A percentile compares a stretch with the other conserved stretches of the same genome.
Conservation (phyloP, 2,329 filamentous ascomycete species). For the Pyrenophora graminea region DNA sequence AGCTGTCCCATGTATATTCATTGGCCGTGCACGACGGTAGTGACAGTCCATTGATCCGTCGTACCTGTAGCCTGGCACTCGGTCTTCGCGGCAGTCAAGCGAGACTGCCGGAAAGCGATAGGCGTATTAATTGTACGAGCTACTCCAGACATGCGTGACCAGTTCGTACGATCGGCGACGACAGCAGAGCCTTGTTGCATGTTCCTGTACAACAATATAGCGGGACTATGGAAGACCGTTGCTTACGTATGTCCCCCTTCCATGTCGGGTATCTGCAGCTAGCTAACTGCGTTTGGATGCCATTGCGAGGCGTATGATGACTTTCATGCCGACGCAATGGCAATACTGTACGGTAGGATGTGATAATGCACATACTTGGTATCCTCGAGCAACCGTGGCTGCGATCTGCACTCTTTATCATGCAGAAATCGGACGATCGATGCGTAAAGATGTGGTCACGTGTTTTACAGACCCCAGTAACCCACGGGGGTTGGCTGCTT, state of each 20-base stretch:
- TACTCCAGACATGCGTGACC: neutral
- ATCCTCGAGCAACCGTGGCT: conserved; percentile 3
- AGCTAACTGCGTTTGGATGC: neutral
- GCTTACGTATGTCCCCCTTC: conserved; percentile 9
- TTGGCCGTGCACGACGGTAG: neutral
- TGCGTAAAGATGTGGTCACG: neutral
- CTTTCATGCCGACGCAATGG: neutral
- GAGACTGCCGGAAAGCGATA: neutral
- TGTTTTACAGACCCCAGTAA: neutral
- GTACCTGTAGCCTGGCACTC: conserved; percentile 2
- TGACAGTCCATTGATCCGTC: neutral
- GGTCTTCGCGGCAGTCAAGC: neutral
- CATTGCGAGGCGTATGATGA: neutral
- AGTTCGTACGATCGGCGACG: neutral
- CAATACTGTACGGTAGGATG: neutral
- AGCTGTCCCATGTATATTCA: too few relatives aligned
- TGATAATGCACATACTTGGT: conserved; percentile 5
- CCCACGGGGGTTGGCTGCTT: conserved; percentile 2
- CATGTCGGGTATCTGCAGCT: conserved; percentile 16
- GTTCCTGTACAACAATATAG: neutral
- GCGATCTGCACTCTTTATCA: neutral
- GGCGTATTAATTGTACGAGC: neutral
- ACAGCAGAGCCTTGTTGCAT: conserved; percentile 10
- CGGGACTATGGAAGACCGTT: neutral
- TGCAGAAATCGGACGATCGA: neutral